phyloP scores from a whole-genome alignment of 768 basidiomycete species.

The Piloderma croceum region DNA sequence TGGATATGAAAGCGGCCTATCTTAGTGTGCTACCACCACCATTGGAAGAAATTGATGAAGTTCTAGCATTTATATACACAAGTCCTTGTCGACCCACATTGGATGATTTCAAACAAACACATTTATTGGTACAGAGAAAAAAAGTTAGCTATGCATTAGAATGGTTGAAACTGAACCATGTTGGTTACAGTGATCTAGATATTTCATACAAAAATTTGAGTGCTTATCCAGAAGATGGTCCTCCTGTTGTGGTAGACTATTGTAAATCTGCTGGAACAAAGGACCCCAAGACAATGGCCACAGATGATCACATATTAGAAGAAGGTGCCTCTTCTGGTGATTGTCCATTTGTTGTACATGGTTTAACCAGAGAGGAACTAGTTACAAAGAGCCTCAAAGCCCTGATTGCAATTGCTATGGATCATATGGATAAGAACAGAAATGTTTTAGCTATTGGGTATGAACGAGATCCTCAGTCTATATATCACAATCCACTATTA shows the following conservation, averaged over 20 bases:
- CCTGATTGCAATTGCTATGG: no score
- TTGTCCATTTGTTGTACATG: constrained; percentile 26
- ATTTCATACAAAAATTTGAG: constrained; percentile 4
- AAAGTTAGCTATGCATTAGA: constrained; percentile 21
- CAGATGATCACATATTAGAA: constrained; percentile 16
- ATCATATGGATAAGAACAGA: no score
- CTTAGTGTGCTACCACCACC: constrained; percentile 22
- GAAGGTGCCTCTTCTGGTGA: constrained; percentile 17
- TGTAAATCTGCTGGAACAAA: constrained; percentile 4
- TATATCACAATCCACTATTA: no score
- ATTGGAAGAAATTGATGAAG: constrained; percentile 8
- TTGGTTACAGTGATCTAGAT: constrained; percentile 24
- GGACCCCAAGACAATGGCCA: constrained; percentile 5
- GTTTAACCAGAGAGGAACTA: constrained; percentile 18
- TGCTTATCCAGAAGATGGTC: constrained; percentile 8
- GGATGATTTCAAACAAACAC: neutral
- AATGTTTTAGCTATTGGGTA: constrained; percentile 15
- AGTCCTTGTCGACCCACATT: constrained; percentile 3
- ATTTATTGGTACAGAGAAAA: constrained; percentile 1
- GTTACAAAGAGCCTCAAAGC: no score
- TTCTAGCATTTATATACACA: no score
- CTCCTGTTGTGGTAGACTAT: constrained; percentile 12
- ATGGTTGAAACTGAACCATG: constrained; percentile 32
- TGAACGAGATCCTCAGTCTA: constrained; percentile 9
- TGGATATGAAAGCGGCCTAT: no score